Base-by-base conservation (phyloP, 306 rosid genomes). In the Cicer cuneatum region DNA sequence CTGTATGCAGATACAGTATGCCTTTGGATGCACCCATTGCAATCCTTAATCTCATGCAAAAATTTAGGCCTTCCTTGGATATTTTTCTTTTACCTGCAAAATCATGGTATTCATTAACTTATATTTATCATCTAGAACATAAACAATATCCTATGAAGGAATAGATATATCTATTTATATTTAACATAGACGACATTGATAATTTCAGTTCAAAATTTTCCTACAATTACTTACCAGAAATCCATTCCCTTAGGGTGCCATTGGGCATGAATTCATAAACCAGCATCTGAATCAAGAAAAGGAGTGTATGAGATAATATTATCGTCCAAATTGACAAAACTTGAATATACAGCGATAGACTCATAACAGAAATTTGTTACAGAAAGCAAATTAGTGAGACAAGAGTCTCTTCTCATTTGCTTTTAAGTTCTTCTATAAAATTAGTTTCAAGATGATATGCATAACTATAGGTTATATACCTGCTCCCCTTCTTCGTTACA, bases 11-110 rank as follows among this genome's bases (percentile, higher is more conserved):
- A 83, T 93, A 93, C 2, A 88, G 82, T 67, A 93, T 88, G 63
- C 97, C 98, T 82, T 82, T 91, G 33, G 97, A 86, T n/a, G 98
- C 82, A 66, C 90, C 98, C 86, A 91, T 48, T 73, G 98, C 91
- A 62, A 93, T 77, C 51, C 73, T 75, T 71, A 93, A 64, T 67
- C 98, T 89, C 88, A 43, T 84, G 21, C 61, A 76, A 54, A 91
- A 89, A 67, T 58, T 85, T 75, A 93, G 58, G 63, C 66, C 68
- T 76, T 71, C 86, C 54, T 64, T 79, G 41, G 73, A 24, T 73
- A 86, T 35, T 78, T 78, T 77, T n/a, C 42, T 43, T 76, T 86
- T 80, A 18, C 71, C 98, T 93, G 92, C 81, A 60, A 68, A 47
- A 85, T 66, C 56, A 81, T 15, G 74, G 60, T 10, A n/a, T 41